phyloP scores from a whole-genome alignment of 495 filamentous ascomycete genomes.

The Emericellopsis terricola region DNA sequence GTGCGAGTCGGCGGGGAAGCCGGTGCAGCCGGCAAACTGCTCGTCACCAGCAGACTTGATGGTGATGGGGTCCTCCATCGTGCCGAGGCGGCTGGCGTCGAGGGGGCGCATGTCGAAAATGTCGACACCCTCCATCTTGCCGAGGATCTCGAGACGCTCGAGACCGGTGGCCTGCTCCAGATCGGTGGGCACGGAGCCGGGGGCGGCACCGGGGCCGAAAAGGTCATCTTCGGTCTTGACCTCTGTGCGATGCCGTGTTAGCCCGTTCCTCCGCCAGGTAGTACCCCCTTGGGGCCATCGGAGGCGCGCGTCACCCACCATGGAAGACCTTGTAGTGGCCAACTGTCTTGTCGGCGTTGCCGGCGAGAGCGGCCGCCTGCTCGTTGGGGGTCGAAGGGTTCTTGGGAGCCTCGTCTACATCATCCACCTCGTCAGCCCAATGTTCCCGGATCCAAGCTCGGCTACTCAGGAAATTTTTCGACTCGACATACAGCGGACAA shows the following conservation, averaged over 20 bases:
- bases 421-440: not conserved
- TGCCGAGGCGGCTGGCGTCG: constrained; percentile 79
- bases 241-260: too few species aligned
- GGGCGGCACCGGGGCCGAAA: constrained; percentile 55
- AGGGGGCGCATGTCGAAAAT: constrained; percentile 97
- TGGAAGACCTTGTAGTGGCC: constrained; percentile 14
- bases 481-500: constrained; percentile 37
- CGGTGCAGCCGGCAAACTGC: constrained; percentile 94
- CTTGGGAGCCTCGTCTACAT: not conserved
- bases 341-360: constrained; percentile 10
- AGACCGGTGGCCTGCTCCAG: constrained; percentile 89
- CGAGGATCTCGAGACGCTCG: constrained; percentile 94
- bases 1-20: constrained; percentile 83
- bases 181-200: constrained; percentile 82
- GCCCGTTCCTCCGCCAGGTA: too few species aligned
- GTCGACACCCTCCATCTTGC: constrained; percentile 97
- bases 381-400: not conserved
- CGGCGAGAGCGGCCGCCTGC: constrained; percentile 4
- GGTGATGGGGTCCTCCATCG: constrained; percentile 72
- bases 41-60: constrained; percentile 85
- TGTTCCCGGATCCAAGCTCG: not conserved
- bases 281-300: too few species aligned
- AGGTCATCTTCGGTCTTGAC: constrained; percentile 70
- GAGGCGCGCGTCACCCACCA: too few species aligned
- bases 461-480: not conserved